These are phyloP conservation scores for Emiliania huxleyi DNA, from an alignment of 78 protist species.

Conservation along the genomic window DNA sequence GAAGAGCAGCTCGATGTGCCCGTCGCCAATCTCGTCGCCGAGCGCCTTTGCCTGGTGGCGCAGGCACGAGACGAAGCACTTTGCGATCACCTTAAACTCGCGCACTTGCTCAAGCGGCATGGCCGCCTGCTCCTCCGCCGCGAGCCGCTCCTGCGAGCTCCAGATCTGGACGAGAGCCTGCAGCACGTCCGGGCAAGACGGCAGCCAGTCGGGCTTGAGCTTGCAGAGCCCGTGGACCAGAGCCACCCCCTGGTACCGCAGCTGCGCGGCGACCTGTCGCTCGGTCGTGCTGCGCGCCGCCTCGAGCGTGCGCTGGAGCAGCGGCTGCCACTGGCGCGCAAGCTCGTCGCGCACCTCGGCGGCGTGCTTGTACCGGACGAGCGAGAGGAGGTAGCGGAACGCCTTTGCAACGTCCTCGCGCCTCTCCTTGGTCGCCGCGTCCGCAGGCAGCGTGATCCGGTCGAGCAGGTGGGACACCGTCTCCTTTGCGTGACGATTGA, in stretches of 20 bases:
- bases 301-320: not conserved
- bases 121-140: constrained; percentile 17
- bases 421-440: not conserved
- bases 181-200: not conserved
- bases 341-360: constrained; percentile 35
- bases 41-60: constrained; percentile 2
- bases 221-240: constrained; percentile 35
- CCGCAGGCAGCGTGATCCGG: not conserved
- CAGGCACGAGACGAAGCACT: constrained; percentile 73
- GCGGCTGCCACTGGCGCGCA: not conserved
- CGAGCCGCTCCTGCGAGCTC: constrained; percentile 21
- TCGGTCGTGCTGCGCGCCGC: not conserved
- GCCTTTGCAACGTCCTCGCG: not conserved
- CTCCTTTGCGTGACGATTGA: constrained; percentile 64
- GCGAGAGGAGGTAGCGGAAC: not conserved
- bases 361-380: not conserved
- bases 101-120: constrained; percentile 27
- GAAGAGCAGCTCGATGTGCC: constrained; percentile 64
- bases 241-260: constrained; percentile 34
- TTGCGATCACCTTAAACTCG: constrained; percentile 69
- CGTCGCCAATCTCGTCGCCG: constrained; percentile 31
- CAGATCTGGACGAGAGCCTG: constrained; percentile 32
- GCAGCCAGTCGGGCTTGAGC: constrained; percentile 51
- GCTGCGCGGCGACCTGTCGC: not conserved
- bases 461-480: constrained; percentile 66